Percentiles rank a stretch among this genome's conserved stretches.
These are phyloP conservation scores for Entamoeba invadens DNA, from an alignment of 208 protist genomes.

Conservation along the genomic window DNA sequence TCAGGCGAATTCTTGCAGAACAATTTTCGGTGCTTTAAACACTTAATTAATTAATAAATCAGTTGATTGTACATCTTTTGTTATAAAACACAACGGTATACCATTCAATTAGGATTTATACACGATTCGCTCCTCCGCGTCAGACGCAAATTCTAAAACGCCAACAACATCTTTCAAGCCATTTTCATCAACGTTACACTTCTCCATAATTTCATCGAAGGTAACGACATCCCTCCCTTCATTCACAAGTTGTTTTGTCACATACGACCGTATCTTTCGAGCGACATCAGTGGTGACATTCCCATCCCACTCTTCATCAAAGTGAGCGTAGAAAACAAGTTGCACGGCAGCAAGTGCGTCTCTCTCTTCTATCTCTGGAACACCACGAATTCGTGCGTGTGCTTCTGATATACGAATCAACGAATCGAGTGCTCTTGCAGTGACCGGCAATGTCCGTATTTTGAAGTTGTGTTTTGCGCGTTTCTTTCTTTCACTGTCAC, in stretches of 20 bases:
- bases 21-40: neutral
- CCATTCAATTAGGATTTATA: too few relatives aligned
- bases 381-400: slow-evolving; percentile 65
- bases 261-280: neutral
- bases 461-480: neutral
- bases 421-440: slow-evolving; percentile 66
- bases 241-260: neutral
- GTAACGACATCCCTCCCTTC: neutral
- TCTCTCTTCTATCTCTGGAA: neutral
- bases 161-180: neutral
- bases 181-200: neutral
- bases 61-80: too few relatives aligned
- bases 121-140: neutral
- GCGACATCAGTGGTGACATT: neutral
- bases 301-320: neutral
- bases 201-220: neutral
- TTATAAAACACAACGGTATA: too few relatives aligned
- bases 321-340: neutral
- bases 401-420: slow-evolving; percentile 85
- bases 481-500: neutral
- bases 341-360: neutral
- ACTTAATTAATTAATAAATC: too few relatives aligned
- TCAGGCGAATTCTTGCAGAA: neutral
- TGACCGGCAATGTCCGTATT: slow-evolving; percentile 59
- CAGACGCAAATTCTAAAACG: neutral